Evolutionary conservation across 495 filamentous ascomycete species (phyloP).

Genomic region (Xylona heveae): DNA sequence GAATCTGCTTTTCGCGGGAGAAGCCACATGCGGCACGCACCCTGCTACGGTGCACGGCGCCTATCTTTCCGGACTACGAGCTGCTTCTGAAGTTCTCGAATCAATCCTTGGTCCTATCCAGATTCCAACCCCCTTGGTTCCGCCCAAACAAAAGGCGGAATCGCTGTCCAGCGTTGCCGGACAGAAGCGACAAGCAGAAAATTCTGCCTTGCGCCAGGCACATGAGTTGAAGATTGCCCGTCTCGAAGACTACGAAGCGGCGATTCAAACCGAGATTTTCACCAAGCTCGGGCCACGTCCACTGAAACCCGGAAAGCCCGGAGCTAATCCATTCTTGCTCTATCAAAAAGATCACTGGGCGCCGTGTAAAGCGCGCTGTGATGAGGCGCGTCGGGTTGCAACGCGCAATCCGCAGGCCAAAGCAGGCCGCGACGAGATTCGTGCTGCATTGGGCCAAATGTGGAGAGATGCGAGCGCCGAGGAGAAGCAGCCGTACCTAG

Average conservation of each 20-base stretch:
- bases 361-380: constrained; percentile 47
- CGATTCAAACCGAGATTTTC: constrained; percentile 47
- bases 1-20: constrained; percentile 88
- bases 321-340: constrained; percentile 26
- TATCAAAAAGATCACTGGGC: constrained; percentile 68
- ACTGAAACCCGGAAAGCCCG: constrained; percentile 35
- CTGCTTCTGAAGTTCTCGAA: constrained; percentile 66
- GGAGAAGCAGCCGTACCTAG: constrained; percentile 51
- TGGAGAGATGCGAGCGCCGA: constrained; percentile 59
- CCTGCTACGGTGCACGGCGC: constrained; percentile 94
- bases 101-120: constrained; percentile 60
- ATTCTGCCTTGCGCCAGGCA: background rate
- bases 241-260: constrained; percentile 47
- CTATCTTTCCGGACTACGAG: constrained; percentile 79
- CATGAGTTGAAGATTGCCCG: constrained; percentile 22
- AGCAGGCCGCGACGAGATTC: constrained; percentile 50
- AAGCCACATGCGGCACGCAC: constrained; percentile 87
- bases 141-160: constrained; percentile 25
- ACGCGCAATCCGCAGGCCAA: constrained; percentile 47
- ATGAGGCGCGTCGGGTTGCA: constrained; percentile 37
- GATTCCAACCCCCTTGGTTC: constrained; percentile 51
- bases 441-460: constrained; percentile 62
- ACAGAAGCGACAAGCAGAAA: constrained; percentile 30
- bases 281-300: constrained; percentile 52
- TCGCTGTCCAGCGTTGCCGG: background rate